phyloP scores from a whole-genome alignment of 257 asterid genomes.

The Thymus mandschuricus region DNA sequence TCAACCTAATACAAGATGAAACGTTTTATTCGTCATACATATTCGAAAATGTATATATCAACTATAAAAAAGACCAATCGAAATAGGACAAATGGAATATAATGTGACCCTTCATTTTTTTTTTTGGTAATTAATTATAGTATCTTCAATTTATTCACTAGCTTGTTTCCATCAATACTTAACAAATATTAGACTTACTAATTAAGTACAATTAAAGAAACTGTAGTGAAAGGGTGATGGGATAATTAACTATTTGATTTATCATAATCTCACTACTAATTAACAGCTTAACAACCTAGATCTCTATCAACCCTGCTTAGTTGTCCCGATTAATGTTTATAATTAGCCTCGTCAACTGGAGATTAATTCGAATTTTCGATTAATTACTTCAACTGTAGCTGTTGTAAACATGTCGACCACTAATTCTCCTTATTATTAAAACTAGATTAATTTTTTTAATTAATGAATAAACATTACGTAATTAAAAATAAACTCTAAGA shows the following conservation, averaged over 20 bases:
- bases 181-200: neutral
- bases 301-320: slow-evolving; percentile 16
- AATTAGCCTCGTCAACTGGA: slow-evolving; percentile 29
- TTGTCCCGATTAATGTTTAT: slow-evolving; percentile 9
- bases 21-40: no score
- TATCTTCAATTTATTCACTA: no score
- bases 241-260: neutral
- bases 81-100: no score
- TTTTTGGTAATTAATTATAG: no score
- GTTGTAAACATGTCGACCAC: neutral
- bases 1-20: no score
- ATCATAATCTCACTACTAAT: neutral
- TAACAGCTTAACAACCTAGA: slow-evolving; percentile 24
- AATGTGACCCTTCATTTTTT: no score
- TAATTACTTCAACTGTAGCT: neutral
- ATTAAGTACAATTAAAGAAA: neutral
- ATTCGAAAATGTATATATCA: no score
- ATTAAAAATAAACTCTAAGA: neutral
- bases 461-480: neutral
- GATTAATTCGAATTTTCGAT: neutral
- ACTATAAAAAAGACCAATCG: no score
- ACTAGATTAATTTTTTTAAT: neutral
- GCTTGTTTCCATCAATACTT: no score
- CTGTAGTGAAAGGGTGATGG: slow-evolving; percentile 1
- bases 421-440: neutral